Percentiles rank a stretch among this genome's conserved stretches.
Conservation (phyloP, 1,284 basidiomycete species). For the Hortiboletus rubellus region DNA sequence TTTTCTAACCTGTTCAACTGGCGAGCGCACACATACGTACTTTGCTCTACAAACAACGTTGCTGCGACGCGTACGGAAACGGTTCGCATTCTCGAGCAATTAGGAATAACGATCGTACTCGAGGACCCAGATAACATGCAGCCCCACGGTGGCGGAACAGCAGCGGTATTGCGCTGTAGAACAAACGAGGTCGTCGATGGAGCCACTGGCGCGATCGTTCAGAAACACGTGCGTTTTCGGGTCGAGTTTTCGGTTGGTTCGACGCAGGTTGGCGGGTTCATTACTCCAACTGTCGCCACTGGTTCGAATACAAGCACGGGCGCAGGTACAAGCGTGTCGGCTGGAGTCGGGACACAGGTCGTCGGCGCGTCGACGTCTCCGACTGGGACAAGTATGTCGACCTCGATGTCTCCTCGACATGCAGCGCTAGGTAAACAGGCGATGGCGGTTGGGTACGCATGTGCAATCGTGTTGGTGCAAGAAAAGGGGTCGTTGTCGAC, state of each 20-base stretch:
- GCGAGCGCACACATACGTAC: conserved; percentile 63
- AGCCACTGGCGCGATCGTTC: conserved; percentile 41
- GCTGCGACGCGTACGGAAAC: conserved; percentile 64
- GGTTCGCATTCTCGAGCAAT: conserved; percentile 61
- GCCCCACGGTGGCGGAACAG: background rate
- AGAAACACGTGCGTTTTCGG: conserved; percentile 60
- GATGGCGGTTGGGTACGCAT: conserved; percentile 25
- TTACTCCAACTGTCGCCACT: conserved; percentile 2
- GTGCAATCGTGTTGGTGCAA: conserved; percentile 69
- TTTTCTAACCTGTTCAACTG: conserved; percentile 79
- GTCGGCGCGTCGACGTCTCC: conserved; percentile 11
- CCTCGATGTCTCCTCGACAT: conserved; percentile 27
- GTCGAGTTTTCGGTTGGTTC: conserved; percentile 60
- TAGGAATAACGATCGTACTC: conserved; percentile 60
- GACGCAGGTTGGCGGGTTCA: conserved; percentile 28
- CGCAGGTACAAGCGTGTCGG: background rate
- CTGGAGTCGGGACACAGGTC: background rate
- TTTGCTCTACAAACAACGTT: conserved; percentile 69
- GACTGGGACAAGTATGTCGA: conserved; percentile 8
- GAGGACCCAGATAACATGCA: conserved; percentile 47
- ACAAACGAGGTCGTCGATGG: conserved; percentile 58
- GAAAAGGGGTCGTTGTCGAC: conserved; percentile 88
- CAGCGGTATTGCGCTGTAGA: conserved; percentile 59
- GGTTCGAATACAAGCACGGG: conserved; percentile 1
- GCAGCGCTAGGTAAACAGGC: conserved; percentile 28